Evolutionary conservation across 2,329 filamentous ascomycete species (phyloP), one percentile per base, ranked within the genome.

Genomic region (Aureobasidium uvarum): DNA sequence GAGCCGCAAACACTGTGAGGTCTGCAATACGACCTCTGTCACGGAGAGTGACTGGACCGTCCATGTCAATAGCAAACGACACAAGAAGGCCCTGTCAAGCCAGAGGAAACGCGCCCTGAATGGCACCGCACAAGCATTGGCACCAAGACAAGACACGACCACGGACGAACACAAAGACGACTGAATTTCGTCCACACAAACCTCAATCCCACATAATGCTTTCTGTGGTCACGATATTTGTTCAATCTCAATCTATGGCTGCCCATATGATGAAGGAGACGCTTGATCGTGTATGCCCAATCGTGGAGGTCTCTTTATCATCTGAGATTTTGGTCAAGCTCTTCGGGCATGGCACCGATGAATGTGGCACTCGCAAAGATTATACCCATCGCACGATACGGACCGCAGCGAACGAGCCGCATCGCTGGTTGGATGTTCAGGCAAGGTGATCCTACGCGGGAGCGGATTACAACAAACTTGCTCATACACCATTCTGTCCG

Each of bases 1-100:
- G 75, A 72, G 79, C 31, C 80, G 81, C 67, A 81, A 83, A 69
- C 84, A 82, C 20, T 99, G 95, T 72, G 86, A 91, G 2, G 69
- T 87, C 0, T 99, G 95, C 73, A 79, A 80, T 18, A 83, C 81
- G 56, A 83, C 81, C 1, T 78, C 83, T 66, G 80, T 83, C 41
- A 84, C 81, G 0, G 80, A 84, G 66, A 80, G 81, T 33, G 83
- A 87, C 67, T 89, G 86, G 85, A 73, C 77, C 23, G 73, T 80
- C 41, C 86, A 89, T 73, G 72, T 85, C 13, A 79, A 79, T 60
- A 85, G 85, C 65, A 78, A 81, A 43, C 75, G 77, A 3, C 86
- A 91, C 70, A 75, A 76, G 52, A 75, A 76, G 66, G 67, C 70
- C 13, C 68, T 71, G 8, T 70, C 67, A 25, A 75, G 73, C n/a